phyloP scores from a whole-genome alignment of 2,329 filamentous ascomycete species.

The Fusarium circinatum region DNA sequence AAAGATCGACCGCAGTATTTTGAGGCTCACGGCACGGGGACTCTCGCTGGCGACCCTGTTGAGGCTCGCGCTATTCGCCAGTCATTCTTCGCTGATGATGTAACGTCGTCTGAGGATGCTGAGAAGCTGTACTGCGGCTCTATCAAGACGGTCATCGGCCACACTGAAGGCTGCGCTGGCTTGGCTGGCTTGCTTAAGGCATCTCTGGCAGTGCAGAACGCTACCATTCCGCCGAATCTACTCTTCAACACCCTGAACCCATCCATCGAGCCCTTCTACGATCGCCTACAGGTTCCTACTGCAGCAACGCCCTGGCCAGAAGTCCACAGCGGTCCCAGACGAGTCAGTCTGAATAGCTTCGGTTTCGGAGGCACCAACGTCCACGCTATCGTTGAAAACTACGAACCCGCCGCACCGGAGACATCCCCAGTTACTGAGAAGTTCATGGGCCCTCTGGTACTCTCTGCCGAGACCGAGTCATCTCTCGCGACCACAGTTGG shows the following conservation, averaged over 20 bases:
- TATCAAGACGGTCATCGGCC: constrained; percentile 1
- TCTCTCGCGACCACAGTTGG: neutral
- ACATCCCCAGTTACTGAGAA: neutral
- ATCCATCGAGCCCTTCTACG: constrained; percentile 40
- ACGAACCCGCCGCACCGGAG: neutral
- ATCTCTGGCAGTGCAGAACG: neutral
- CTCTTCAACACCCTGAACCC: constrained; percentile 60
- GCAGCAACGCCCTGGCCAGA: constrained; percentile 17
- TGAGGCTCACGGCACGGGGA: constrained; percentile 1
- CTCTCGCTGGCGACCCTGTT: neutral
- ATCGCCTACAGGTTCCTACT: constrained; percentile 28
- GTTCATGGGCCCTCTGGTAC: neutral
- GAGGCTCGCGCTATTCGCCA: neutral
- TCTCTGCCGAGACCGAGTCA: neutral
- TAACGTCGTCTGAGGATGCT: neutral
- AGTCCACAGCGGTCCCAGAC: neutral
- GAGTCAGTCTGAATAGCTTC: constrained; percentile 34
- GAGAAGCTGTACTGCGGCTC: constrained; percentile 1
- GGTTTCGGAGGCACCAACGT: constrained; percentile 29
- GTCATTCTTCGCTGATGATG: neutral
- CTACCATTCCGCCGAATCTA: constrained; percentile 42
- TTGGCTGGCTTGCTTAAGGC: neutral
- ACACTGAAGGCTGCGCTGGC: constrained; percentile 1
- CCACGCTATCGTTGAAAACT: constrained; percentile 23
- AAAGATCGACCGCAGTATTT: constrained; percentile 6